Evolutionary conservation across 1,284 basidiomycete species (phyloP).

Genomic region (Leccinum subspadiceum): DNA sequence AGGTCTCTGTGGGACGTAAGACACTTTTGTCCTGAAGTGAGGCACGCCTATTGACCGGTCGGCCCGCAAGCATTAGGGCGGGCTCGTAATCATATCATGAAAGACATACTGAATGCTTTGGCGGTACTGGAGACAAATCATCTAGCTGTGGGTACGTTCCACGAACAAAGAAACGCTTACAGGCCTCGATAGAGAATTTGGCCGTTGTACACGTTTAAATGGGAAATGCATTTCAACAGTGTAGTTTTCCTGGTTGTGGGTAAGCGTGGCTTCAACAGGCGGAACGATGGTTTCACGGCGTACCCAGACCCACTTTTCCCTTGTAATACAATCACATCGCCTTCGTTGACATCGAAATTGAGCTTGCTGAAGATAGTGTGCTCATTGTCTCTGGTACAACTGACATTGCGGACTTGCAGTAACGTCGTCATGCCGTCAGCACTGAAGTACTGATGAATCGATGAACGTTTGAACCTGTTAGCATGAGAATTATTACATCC

Average conservation of each 20-base stretch:
- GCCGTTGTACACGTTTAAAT: conserved; percentile 73
- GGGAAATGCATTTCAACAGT: conserved; percentile 77
- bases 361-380: conserved; percentile 52
- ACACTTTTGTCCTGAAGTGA: conserved; percentile 69
- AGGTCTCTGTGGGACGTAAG: conserved; percentile 84
- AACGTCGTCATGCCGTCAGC: conserved; percentile 17
- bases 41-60: conserved; percentile 57
- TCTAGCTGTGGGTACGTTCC: conserved; percentile 2
- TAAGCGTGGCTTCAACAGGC: conserved; percentile 1
- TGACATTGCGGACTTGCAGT: conserved; percentile 26
- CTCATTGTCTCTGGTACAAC: conserved; percentile 28
- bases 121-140: conserved; percentile 42
- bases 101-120: conserved; percentile 48
- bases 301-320: conserved; percentile 74
- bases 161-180: conserved; percentile 36
- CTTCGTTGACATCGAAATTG: conserved; percentile 60
- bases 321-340: conserved; percentile 70
- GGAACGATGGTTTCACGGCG: conserved; percentile 16
- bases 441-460: background rate
- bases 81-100: background rate
- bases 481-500: conserved; percentile 9
- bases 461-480: background rate
- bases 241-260: conserved; percentile 63
- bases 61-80: conserved; percentile 4
- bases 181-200: conserved; percentile 63